phyloP scores from a whole-genome alignment of 345 rosid genomes.

The Excoecaria agallocha region DNA sequence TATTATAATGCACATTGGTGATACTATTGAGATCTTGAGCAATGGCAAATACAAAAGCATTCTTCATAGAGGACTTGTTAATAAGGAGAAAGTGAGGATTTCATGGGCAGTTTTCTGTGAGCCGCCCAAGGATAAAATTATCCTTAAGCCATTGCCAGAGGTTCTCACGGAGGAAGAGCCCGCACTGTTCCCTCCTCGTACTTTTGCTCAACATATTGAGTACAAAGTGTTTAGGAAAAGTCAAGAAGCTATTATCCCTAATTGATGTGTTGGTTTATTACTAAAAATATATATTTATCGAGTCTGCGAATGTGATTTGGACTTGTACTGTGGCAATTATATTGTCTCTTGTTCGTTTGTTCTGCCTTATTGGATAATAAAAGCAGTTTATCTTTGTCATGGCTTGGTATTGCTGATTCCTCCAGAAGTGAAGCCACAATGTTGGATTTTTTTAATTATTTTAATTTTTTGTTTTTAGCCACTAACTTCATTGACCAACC shows the following conservation, averaged over 20 bases:
- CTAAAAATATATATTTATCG: neutral
- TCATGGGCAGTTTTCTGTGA: slow-evolving; percentile 99
- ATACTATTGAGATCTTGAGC: slow-evolving; percentile 88
- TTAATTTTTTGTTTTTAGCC: neutral
- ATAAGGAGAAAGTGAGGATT: slow-evolving; percentile 91
- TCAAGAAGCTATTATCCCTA: slow-evolving; percentile 29
- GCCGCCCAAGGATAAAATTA: slow-evolving; percentile 90
- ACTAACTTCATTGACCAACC: too few relatives aligned
- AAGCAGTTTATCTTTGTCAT: neutral
- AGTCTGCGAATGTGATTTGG: neutral
- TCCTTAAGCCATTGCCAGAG: slow-evolving; percentile 76
- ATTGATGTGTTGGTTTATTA: neutral
- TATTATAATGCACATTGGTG: slow-evolving; percentile 92
- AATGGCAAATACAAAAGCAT: slow-evolving; percentile 91
- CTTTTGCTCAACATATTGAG: slow-evolving; percentile 76
- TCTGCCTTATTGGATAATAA: neutral
- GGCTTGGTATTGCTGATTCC: too few relatives aligned
- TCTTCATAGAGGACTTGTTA: slow-evolving; percentile 86
- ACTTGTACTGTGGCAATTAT: neutral
- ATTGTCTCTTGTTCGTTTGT: neutral
- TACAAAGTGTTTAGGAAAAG: slow-evolving; percentile 77
- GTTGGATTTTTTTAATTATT: neutral
- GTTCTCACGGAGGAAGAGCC: slow-evolving; percentile 63
- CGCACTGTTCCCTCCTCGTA: slow-evolving; percentile 80
- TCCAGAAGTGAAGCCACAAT: too few relatives aligned